Conservation (phyloP, 2,329 filamentous ascomycete species). For the Sporothrix euskadiensis region DNA sequence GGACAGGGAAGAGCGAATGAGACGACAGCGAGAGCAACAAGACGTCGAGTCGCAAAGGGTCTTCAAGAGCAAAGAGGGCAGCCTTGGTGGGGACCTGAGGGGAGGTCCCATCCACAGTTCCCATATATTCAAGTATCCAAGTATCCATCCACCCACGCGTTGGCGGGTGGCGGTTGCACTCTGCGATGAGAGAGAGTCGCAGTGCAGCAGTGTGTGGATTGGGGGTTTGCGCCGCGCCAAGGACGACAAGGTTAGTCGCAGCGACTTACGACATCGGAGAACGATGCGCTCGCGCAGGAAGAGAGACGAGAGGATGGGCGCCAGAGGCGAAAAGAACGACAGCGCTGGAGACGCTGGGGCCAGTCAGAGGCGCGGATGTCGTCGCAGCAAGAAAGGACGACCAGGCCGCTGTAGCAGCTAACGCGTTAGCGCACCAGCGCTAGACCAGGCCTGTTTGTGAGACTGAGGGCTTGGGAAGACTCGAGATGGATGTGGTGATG, state of each 20-base stretch:
- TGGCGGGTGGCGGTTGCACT: background rate
- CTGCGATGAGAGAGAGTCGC: background rate
- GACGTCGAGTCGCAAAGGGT: background rate
- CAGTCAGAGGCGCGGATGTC: slow-evolving; percentile 13
- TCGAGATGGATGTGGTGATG: background rate
- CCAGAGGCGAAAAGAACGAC: slow-evolving; percentile 18
- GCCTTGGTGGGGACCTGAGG: background rate
- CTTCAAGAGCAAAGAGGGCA: background rate
- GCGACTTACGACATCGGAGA: slow-evolving; percentile 10
- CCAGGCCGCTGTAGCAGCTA: slow-evolving; percentile 27
- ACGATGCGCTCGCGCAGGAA: background rate
- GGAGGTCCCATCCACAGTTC: background rate
- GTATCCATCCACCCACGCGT: background rate
- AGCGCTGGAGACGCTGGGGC: slow-evolving; percentile 11
- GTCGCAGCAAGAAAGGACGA: slow-evolving; percentile 18
- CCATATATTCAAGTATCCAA: too few relatives aligned
- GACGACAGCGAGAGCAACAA: background rate
- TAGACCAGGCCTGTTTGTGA: background rate
- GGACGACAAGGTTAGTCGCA: background rate
- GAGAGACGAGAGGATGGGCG: background rate
- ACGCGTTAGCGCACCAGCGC: slow-evolving; percentile 19
- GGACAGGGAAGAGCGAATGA: background rate
- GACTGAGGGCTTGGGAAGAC: background rate
- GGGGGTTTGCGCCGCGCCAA: slow-evolving; percentile 7
- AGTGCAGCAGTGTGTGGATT: background rate